Evolutionary conservation across 1,284 basidiomycete genomes (phyloP), one percentile per base, ranked within the genome.

Genomic region (Hemileia vastatrix): DNA sequence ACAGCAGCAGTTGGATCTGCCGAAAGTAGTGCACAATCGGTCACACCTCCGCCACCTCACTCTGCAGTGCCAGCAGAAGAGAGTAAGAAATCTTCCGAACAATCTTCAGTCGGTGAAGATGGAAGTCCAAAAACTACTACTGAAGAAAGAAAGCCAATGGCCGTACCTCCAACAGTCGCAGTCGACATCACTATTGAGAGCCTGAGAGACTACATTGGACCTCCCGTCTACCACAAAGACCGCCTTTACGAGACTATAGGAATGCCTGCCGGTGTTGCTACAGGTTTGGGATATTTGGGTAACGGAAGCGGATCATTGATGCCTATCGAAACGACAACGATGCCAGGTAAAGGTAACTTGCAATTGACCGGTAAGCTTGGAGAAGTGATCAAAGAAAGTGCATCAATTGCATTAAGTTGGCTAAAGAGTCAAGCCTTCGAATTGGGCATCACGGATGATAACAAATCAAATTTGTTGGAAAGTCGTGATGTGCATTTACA

Each of bases 201-300:
- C 68, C 76, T 98, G 71, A 90, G 92, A 76, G 91, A 96, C 67
- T 99, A 97, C 71, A 90, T 98, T 47, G 95, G 95, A 0, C 92
- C 94, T 6, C 89, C 90, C 19, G 81, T 95, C 18, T 97, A 95
- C 77, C 89, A 95, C 77, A 92, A 92, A 77, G 94, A 98, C 74
- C 79, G 95, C 67, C 83, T 99, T 79, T 98, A 95, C 75, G 82
- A 83, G n/a, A n/a, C n/a, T n/a, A n/a, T n/a, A n/a, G n/a, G n/a
- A n/a, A n/a, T n/a, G n/a, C n/a, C n/a, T n/a, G n/a, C 60, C 3
- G 60, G 60, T 36, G 60, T 63, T 9, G 60, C 90, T 3, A 91
- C 89, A 68, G 90, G 90, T 0, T 80, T 93, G 18, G 90, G 91
- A 11, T 91, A 94, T 49, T 87, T 85, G 69, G 90, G 90, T 2